Evolutionary conservation across 225 moss, liverwort and hornwort species (phyloP).

Genomic region (Rhytidiadelphus loreus): DNA sequence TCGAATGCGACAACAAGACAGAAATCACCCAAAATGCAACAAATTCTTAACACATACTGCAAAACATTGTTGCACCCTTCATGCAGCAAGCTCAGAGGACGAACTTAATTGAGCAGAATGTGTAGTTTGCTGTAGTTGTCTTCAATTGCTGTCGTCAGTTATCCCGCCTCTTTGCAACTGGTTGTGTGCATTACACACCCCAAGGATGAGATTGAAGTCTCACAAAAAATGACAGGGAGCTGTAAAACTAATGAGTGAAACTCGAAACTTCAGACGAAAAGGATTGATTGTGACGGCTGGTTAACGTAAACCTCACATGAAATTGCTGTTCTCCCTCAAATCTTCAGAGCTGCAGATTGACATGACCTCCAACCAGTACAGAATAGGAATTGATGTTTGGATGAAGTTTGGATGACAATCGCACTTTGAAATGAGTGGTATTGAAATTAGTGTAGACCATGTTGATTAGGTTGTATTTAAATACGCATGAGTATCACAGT

Average conservation of each 20-base stretch:
- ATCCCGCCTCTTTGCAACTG: background rate
- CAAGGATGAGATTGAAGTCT: background rate
- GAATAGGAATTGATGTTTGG: too few species aligned
- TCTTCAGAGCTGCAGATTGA: too few species aligned
- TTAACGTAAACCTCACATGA: too few species aligned
- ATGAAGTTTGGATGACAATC: too few species aligned
- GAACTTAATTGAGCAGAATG: background rate
- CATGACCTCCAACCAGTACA: too few species aligned
- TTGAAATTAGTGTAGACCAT: too few species aligned
- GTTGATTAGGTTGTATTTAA: too few species aligned
- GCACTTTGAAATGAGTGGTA: too few species aligned
- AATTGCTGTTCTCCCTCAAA: too few species aligned
- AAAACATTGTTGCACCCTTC: background rate
- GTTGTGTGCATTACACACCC: background rate
- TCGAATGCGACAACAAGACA: background rate
- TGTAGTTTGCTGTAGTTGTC: background rate
- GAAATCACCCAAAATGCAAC: background rate
- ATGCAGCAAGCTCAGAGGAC: background rate
- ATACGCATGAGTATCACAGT: too few species aligned
- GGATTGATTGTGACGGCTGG: background rate
- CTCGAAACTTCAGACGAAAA: background rate
- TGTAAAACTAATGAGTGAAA: background rate
- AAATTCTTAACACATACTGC: background rate
- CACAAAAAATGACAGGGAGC: background rate
- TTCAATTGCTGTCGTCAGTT: background rate